Conservation (phyloP, 2,329 filamentous ascomycete species). For the Colletotrichum plurivorum region DNA sequence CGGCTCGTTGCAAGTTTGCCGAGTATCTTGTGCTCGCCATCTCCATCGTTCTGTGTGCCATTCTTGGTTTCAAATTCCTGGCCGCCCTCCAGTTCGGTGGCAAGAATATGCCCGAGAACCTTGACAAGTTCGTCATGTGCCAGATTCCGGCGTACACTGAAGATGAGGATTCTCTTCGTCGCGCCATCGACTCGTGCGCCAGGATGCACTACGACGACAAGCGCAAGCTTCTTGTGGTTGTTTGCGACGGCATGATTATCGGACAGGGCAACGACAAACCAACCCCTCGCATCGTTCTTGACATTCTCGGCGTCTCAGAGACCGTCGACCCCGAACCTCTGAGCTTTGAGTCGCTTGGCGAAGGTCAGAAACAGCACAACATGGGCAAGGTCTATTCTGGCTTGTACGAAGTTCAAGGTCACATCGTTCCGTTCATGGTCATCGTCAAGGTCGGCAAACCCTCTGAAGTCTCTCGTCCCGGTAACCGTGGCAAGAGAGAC, state of each 20-base stretch:
- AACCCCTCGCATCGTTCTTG: slow-evolving; percentile 94
- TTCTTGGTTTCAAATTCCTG: slow-evolving; percentile 97
- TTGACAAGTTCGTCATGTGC: slow-evolving; percentile 98
- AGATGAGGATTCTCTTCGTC: slow-evolving; percentile 96
- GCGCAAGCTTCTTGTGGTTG: slow-evolving; percentile 90
- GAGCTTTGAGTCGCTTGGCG: slow-evolving; percentile 96
- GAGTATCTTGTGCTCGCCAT: slow-evolving; percentile 91
- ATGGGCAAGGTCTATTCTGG: slow-evolving; percentile 99
- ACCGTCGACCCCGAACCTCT: slow-evolving; percentile 94
- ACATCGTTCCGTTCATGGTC: slow-evolving; percentile 97
- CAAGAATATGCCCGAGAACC: slow-evolving; percentile 93
- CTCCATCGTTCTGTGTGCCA: slow-evolving; percentile 81
- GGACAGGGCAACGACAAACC: slow-evolving; percentile 97
- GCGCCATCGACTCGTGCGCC: slow-evolving; percentile 96
- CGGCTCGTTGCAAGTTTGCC: slow-evolving; percentile 86
- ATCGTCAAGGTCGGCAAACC: slow-evolving; percentile 98
- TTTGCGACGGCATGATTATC: slow-evolving; percentile 99
- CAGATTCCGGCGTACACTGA: slow-evolving; percentile 98
- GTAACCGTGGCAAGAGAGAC: slow-evolving; percentile 99
- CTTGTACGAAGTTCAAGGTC: slow-evolving; percentile 96
- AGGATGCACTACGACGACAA: slow-evolving; percentile 99
- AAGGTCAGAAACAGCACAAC: slow-evolving; percentile 98
- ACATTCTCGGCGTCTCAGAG: slow-evolving; percentile 95
- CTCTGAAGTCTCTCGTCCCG: slow-evolving; percentile 93
- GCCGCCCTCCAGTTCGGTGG: slow-evolving; percentile 94